Percentiles rank a stretch among this genome's conserved stretches.
These are phyloP conservation scores for Pseudogymnoascus sp. DNA, from an alignment of 2,329 filamentous ascomycete species.

Conservation along the genomic window DNA sequence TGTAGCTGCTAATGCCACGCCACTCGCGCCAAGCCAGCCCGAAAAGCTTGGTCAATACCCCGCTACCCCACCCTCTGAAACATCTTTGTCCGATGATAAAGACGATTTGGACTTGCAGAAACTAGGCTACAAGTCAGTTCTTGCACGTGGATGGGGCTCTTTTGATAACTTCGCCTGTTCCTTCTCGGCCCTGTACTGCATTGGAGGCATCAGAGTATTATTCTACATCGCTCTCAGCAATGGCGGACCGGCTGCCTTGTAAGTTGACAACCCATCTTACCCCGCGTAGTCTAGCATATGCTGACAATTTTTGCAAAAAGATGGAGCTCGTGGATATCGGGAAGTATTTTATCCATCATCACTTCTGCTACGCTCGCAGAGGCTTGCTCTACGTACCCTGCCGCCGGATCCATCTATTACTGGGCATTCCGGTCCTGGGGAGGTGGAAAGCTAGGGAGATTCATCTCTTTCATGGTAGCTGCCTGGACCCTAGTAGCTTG, in stretches of 20 bases:
- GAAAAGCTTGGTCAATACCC: neutral
- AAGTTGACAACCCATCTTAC: neutral
- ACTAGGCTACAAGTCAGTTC: conserved; percentile 24
- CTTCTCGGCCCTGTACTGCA: conserved; percentile 25
- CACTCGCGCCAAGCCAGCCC: neutral
- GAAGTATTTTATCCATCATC: conserved; percentile 17
- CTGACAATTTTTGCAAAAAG: neutral
- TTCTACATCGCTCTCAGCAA: conserved; percentile 26
- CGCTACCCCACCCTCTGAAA: neutral
- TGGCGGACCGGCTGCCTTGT: conserved; percentile 20
- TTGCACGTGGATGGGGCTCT: conserved; percentile 23
- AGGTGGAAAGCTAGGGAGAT: conserved; percentile 11
- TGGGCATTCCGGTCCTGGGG: conserved; percentile 28
- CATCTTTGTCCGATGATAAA: conserved; percentile 16
- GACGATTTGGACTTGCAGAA: conserved; percentile 25
- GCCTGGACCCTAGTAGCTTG: conserved; percentile 13
- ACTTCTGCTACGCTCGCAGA: conserved; percentile 28
- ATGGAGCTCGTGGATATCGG: conserved; percentile 14
- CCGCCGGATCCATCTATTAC: conserved; percentile 29
- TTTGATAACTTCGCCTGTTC: conserved; percentile 27
- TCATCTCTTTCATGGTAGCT: conserved; percentile 13
- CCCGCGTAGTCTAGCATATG: neutral
- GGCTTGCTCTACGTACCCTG: conserved; percentile 27
- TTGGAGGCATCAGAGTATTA: conserved; percentile 26
- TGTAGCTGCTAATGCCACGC: neutral